Evolutionary conservation across 176 grass and related monocot genomes (phyloP), one percentile per base, ranked within the genome.

Genomic region (Musa troglodytarum): DNA sequence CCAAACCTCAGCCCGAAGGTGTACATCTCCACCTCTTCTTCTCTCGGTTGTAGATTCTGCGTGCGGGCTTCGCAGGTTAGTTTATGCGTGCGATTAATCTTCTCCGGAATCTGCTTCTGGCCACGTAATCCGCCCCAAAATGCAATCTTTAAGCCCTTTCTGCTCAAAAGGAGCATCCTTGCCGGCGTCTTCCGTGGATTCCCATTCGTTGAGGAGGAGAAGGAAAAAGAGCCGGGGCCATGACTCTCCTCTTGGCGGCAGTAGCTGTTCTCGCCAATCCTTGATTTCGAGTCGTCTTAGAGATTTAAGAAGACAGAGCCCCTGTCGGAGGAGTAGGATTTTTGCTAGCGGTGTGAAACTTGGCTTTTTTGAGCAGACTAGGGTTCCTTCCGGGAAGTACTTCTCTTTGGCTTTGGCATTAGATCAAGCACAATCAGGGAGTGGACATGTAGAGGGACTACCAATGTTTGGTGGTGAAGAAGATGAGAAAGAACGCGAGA

Each of bases 61-160:
- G 11, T 22, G 25, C 23, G 0, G 63, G 63, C 22, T 26, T 26
- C 22, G 8, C 63, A 25, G 9, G 2, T 25, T 11, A 25, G 21
- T 49, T 50, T 65, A 49, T 77, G 57, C 19, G 16, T 50, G 59
- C 52, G 17, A 17, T 25, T 77, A 6, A 53, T 11, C 3, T 65
- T 52, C 9, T 53, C n/a, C 22, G 25, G 49, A 22, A 49, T 69
- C 10, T 19, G 70, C 53, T 59, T 69, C 65, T 71, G 77, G 12
- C 51, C 52, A 16, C 58, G 70, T 49, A 58, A 8, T 29, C 24
- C 16, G 5, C 29, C 23, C 65, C 77, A 59, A 59, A 22, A 79
- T 79, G 77, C 77, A 79, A 70, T 79, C 25, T 79, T 49, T 79
- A 23, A 71, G 53, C 50, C 22, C 22, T 55, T 70, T 71, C 23